Base-by-base conservation (phyloP, 176 grass and related monocot species). In the Carex pumila region DNA sequence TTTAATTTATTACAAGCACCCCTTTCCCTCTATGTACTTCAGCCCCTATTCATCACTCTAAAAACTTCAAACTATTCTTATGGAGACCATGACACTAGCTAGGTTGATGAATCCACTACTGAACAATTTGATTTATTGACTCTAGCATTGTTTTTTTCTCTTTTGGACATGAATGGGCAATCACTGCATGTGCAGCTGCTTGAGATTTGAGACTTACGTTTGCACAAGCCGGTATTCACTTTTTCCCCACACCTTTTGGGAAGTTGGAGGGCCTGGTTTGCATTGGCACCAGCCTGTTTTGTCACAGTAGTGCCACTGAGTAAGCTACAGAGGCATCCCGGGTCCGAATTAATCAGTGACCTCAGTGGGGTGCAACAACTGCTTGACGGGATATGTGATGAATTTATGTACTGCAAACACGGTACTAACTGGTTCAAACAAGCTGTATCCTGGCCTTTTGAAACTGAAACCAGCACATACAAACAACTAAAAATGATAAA, bases 401-500 rank as follows among this genome's bases (percentile, higher is more conserved):
- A 88, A 47, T 79, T 88, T 53, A 79, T 66, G 17, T 84, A 84
- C 58, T 68, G 52, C 59, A 84, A 58, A 45, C 86, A 88, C 12
- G 79, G 79, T 37, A 88, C 47, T 37, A 88, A 56, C 66, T 88
- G 21, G 71, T 84, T 79, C 12, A 79, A 47, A 79, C 81, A 88
- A 67, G 81, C 81, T 1, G 81, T 78, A 2, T 84, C 86, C 81
- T 69, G 71, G 5, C 66, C 43, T 68, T 12, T 34, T 45, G 86
- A 57, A 57, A 67, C 81, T n/a, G 58, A 88, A 31, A 75, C 47
- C 39, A 55, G 58, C 5, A 64, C 65, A 80, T 14, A 34, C 25
- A 86, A 72, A 67, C 61, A 67, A 61, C 34, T 71, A 39, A 75
- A 81, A 59, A 75, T 25, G 4, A 58, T 61, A n/a, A 59, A 82